A percentile compares a stretch with the other conserved stretches of the same genome.
These are phyloP conservation scores for Calonectria fujianensis DNA, from an alignment of 2,329 filamentous ascomycete genomes.

Conservation along the genomic window DNA sequence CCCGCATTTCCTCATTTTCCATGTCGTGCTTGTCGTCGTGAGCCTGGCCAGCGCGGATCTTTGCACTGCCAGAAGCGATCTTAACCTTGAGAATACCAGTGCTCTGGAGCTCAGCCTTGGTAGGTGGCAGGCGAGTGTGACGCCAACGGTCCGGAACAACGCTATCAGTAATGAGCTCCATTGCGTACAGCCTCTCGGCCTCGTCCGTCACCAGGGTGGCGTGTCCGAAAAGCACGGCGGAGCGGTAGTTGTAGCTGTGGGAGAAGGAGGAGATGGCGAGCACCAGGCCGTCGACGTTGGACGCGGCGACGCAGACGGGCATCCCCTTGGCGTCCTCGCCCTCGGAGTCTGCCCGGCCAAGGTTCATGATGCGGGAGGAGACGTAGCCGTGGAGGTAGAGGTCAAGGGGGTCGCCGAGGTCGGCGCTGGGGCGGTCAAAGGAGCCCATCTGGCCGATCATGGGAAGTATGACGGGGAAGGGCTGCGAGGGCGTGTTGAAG, in stretches of 20 bases:
- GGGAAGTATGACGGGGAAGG: conserved; percentile 86
- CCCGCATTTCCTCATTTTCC: conserved; percentile 64
- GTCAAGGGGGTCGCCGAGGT: conserved; percentile 79
- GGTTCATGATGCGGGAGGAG: conserved; percentile 84
- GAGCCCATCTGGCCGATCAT: conserved; percentile 91
- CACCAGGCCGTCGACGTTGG: conserved; percentile 86
- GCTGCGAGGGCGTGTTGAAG: conserved; percentile 78
- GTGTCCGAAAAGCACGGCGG: conserved; percentile 85
- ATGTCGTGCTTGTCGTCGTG: conserved; percentile 71
- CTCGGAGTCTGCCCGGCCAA: conserved; percentile 62
- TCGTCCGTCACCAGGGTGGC: conserved; percentile 79
- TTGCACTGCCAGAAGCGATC: conserved; percentile 83
- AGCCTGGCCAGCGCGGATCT: conserved; percentile 80
- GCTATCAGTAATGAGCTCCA: conserved; percentile 85
- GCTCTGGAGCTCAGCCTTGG: conserved; percentile 82
- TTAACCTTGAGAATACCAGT: conserved; percentile 83
- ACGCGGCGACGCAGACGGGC: conserved; percentile 83
- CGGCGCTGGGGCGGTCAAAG: conserved; percentile 77
- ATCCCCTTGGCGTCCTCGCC: conserved; percentile 68
- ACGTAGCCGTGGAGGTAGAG: conserved; percentile 92
- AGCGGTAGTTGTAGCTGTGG: conserved; percentile 92
- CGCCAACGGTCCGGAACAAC: conserved; percentile 82
- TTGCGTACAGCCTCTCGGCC: conserved; percentile 85
- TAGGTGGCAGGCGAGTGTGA: conserved; percentile 81
- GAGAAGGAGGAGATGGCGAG: conserved; percentile 86